Conservation (phyloP, 1,284 basidiomycete genomes). For the Sporisorium reilianum region DNA sequence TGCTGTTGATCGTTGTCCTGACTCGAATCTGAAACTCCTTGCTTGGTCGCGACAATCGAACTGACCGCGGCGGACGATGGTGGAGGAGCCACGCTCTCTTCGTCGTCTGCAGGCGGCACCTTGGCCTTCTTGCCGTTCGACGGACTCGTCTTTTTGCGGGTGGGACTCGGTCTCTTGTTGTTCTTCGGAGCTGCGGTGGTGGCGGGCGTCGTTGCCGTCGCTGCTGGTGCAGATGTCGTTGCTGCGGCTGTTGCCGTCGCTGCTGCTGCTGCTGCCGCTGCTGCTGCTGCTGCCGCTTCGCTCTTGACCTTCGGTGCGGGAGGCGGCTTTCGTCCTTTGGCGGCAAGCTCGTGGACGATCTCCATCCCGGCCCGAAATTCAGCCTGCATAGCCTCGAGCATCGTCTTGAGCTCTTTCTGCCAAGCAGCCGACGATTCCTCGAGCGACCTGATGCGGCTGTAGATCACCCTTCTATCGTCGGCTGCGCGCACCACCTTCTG, state of each 20-base stretch:
- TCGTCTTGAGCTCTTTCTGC: constrained; percentile 15
- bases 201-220: neutral
- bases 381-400: constrained; percentile 13
- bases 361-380: constrained; percentile 18
- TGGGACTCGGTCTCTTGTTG: constrained; percentile 14
- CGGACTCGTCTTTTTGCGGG: constrained; percentile 17
- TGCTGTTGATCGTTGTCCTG: neutral
- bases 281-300: neutral
- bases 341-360: constrained; percentile 5
- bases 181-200: neutral
- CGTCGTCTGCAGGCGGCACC: neutral
- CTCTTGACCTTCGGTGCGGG: neutral
- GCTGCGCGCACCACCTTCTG: constrained; percentile 20
- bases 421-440: constrained; percentile 15
- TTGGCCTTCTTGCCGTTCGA: constrained; percentile 22
- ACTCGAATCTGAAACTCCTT: neutral
- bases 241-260: neutral
- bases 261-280: neutral
- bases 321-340: constrained; percentile 4
- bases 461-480: constrained; percentile 23
- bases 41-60: neutral
- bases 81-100: neutral
- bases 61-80: neutral
- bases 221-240: no score
- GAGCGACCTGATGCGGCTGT: constrained; percentile 20